Evolutionary conservation across 1,139 yeast genomes (phyloP).

Genomic region (Yamadazyma jaroonii): DNA sequence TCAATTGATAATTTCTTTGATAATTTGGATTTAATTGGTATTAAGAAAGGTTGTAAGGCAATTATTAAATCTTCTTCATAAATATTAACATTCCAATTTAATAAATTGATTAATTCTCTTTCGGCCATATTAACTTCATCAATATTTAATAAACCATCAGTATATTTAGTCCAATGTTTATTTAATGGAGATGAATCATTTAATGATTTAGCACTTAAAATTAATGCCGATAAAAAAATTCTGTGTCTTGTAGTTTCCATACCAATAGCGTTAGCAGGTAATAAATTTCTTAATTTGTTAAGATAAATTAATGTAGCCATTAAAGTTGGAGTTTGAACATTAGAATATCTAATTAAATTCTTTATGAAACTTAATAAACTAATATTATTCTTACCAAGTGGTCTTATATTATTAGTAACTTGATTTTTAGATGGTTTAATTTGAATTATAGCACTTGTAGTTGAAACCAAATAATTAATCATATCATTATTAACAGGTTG

Average conservation of each 20-base stretch:
- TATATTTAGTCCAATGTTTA: conserved; percentile 92
- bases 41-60: conserved; percentile 72
- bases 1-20: conserved; percentile 30
- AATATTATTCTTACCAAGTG: conserved; percentile 21
- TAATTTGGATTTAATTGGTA: conserved; percentile 55
- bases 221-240: conserved; percentile 82
- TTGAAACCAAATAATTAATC: conserved; percentile 76
- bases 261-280: conserved; percentile 89
- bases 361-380: conserved; percentile 63
- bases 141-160: conserved; percentile 73
- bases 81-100: conserved; percentile 81
- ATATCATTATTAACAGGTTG: conserved; percentile 76
- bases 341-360: conserved; percentile 70
- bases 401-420: conserved; percentile 17
- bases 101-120: conserved; percentile 74
- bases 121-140: conserved; percentile 90
- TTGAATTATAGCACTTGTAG: conserved; percentile 77
- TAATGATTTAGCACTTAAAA: conserved; percentile 83
- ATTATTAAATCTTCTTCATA: conserved; percentile 64
- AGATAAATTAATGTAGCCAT: conserved; percentile 89
- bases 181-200: conserved; percentile 94
- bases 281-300: conserved; percentile 66
- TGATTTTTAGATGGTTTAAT: conserved; percentile 26
- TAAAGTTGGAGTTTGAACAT: conserved; percentile 91
- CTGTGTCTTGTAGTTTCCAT: conserved; percentile 94